phyloP scores from a whole-genome alignment of 371 early-diverging fungal species.

The Mucor mucedo region DNA sequence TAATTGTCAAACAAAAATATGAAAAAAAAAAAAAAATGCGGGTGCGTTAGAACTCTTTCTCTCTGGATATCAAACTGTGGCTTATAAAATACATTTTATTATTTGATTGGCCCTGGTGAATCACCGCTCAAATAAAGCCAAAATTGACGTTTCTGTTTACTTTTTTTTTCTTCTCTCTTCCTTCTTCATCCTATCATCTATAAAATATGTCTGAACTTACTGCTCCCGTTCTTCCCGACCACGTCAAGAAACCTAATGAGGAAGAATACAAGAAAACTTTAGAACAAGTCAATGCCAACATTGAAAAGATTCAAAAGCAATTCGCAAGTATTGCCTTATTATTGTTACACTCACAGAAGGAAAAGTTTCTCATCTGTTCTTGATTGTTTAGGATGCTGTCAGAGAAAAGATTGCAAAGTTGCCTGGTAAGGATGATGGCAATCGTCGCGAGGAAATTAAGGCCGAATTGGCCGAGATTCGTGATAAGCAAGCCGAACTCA shows the following conservation, averaged over 20 bases:
- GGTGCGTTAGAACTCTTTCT: neutral
- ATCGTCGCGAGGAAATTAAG: slow-evolving; percentile 64
- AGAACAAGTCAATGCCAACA: slow-evolving; percentile 55
- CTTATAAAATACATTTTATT: slow-evolving; percentile 17
- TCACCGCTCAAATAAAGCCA: neutral
- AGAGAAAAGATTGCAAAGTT: slow-evolving; percentile 61
- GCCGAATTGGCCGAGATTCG: slow-evolving; percentile 69
- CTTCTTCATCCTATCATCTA: slow-evolving; percentile 4
- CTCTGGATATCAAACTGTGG: slow-evolving; percentile 8
- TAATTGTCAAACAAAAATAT: slow-evolving; percentile 7
- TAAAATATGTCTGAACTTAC: slow-evolving; percentile 10
- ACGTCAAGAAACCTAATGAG: slow-evolving; percentile 59
- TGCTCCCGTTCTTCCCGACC: slow-evolving; percentile 43
- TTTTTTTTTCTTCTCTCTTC: slow-evolving; percentile 13
- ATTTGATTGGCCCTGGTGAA: slow-evolving; percentile 16
- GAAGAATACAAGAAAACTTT: slow-evolving; percentile 53
- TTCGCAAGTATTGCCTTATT: slow-evolving; percentile 40
- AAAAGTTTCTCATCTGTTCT: neutral
- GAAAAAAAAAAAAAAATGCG: slow-evolving; percentile 15
- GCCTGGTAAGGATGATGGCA: slow-evolving; percentile 43
- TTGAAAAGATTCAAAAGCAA: slow-evolving; percentile 64
- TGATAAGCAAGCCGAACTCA: slow-evolving; percentile 60
- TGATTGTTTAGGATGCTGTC: slow-evolving; percentile 55
- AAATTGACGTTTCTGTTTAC: neutral
- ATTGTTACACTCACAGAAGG: no score